A percentile compares a stretch with the other conserved stretches of the same genome.
Evolutionary conservation across 208 protist species (phyloP).

Genomic region (Trypanosoma mega): DNA sequence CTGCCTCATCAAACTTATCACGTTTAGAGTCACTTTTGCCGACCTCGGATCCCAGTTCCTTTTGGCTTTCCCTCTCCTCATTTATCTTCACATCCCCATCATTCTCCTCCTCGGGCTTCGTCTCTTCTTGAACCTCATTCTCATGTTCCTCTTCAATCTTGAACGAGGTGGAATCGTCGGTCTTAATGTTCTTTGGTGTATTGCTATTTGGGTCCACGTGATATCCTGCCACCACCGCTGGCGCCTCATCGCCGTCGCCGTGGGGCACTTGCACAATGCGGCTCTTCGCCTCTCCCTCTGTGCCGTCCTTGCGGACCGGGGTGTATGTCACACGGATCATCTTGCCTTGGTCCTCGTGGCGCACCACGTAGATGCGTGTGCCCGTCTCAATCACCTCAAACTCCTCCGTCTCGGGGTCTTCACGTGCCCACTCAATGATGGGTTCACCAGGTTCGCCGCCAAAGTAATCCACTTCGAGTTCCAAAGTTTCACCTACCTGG

Average conservation of each 20-base stretch:
- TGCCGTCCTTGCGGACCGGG: conserved; percentile 79
- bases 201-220: background rate
- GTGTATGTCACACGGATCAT: conserved; percentile 83
- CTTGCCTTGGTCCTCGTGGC: conserved; percentile 65
- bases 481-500: conserved; percentile 52
- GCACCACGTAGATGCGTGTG: conserved; percentile 55
- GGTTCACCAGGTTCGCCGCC: conserved; percentile 70
- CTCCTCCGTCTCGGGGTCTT: conserved; percentile 60
- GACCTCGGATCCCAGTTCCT: background rate
- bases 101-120: background rate
- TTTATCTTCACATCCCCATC: background rate
- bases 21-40: too few species aligned
- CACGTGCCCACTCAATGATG: conserved; percentile 65
- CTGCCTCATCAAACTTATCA: too few species aligned
- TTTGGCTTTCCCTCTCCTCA: background rate
- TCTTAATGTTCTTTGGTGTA: background rate
- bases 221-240: background rate
- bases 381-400: conserved; percentile 52
- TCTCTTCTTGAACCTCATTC: background rate
- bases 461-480: conserved; percentile 72
- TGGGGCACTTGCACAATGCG: conserved; percentile 42
- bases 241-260: conserved; percentile 15
- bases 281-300: conserved; percentile 60
- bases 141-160: background rate
- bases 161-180: conserved; percentile 7